Evolutionary conservation across 2,329 filamentous ascomycete genomes (phyloP), one percentile per base, ranked within the genome.

Genomic region (Paramyrothecium roridum): DNA sequence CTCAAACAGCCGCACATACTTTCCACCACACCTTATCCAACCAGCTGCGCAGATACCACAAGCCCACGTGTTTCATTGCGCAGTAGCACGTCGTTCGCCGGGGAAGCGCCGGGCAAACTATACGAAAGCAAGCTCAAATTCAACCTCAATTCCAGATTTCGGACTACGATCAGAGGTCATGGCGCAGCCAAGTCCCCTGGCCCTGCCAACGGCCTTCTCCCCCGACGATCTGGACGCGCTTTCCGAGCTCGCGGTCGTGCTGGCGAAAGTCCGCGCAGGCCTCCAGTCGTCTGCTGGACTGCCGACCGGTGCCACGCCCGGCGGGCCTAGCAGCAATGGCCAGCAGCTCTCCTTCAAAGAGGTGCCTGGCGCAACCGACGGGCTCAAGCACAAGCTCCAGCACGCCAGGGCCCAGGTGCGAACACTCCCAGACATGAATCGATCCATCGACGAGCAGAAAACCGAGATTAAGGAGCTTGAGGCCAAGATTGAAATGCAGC

Each of bases 211-310:
- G 3, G 85, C 88, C 54, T 88, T 95, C 59, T 83, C 90, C 51
- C 89, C 93, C 26, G 88, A 93, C 71, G 85, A 86, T 51, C 91
- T 97, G 75, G 93, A 96, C 76, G 85, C 91, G 63, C 83, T 96
- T 53, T 91, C 92, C 23, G 86, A 92, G 66, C 84, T 97, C 53
- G 87, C 91, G 66, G 81, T 86, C 56, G 84, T 96, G 62, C 85
- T 97, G 58, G 80, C 85, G 61, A 89, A 90, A 52, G 82, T 97
- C 19, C 84, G 89, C 62, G 67, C 71, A 40, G 78, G 76, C 17
- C 73, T 77, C 63, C 63, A 76, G 66, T 69, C 74, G 48, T 71
- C 71, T 12, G 64, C 74, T 43, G 69, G 75, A 53, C 67, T 75
- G 50, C 71, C 72, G 48, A 69, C 70, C 7, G 74, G 72, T 50